These are phyloP conservation scores for Tephrocybe sp. DNA, from an alignment of 768 basidiomycete genomes.

Conservation along the genomic window DNA sequence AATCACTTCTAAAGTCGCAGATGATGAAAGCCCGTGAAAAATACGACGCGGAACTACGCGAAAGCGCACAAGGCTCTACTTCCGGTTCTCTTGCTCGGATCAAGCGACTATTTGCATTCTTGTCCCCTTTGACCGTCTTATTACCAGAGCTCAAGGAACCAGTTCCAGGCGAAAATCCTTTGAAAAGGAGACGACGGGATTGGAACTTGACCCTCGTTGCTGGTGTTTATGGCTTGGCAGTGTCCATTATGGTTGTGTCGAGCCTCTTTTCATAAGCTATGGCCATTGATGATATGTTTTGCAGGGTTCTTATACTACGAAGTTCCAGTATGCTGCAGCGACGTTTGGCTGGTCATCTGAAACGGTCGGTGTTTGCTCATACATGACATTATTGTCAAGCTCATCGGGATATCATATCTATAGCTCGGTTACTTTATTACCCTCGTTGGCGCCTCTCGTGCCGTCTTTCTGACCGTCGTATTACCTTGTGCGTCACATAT, in stretches of 20 bases:
- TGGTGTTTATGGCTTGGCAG: slow-evolving; percentile 46
- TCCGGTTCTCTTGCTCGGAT: slow-evolving; percentile 35
- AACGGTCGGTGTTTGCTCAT: slow-evolving; percentile 37
- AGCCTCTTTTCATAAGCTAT: too few relatives aligned
- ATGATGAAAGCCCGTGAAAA: slow-evolving; percentile 39
- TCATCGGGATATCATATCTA: neutral
- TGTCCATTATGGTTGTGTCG: slow-evolving; percentile 44
- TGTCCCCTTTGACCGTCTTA: slow-evolving; percentile 71
- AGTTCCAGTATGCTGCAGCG: slow-evolving; percentile 62
- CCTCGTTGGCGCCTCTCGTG: slow-evolving; percentile 48
- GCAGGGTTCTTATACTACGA: slow-evolving; percentile 56
- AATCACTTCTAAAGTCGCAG: slow-evolving; percentile 60
- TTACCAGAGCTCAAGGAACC: slow-evolving; percentile 36
- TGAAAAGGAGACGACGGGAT: slow-evolving; percentile 44
- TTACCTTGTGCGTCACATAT: slow-evolving; percentile 51
- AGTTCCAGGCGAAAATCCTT: slow-evolving; percentile 28
- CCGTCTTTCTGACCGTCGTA: slow-evolving; percentile 50
- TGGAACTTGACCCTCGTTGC: slow-evolving; percentile 66
- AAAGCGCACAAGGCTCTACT: slow-evolving; percentile 12
- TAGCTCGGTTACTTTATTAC: slow-evolving; percentile 78
- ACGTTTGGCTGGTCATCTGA: slow-evolving; percentile 69
- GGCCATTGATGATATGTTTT: neutral
- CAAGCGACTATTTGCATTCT: slow-evolving; percentile 53
- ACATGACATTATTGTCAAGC: neutral
- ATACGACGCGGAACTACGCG: slow-evolving; percentile 32